Base-by-base conservation (phyloP, 345 rosid species). In the Lepidium didymum region DNA sequence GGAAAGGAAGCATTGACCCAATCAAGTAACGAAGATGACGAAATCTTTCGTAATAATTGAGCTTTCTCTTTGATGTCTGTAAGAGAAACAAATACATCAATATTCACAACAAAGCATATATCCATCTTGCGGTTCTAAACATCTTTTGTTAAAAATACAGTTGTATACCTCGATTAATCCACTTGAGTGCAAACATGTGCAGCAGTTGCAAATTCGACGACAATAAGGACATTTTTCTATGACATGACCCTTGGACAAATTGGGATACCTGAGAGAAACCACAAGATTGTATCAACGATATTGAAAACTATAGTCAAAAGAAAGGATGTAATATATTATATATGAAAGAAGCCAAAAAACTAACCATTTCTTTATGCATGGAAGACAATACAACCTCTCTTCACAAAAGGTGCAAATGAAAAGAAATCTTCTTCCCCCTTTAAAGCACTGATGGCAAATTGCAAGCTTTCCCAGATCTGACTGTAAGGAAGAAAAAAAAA, bases 391-490 rank as follows among this genome's bases (percentile, higher is more conserved):
- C 25, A 82, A 19, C 40, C 40, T 84, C 56, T 68, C 60, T 68
- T 76, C 59, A 64, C 96, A 90, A 43, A 31, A 81, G 23, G 45
- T 65, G 68, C 98, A 93, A 7, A 81, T 85, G 61, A 93, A 85
- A 25, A 84, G 88, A 18, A 43, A 62, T 86, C 75, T 84, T 69
- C 81, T 81, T 57, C 80, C 89, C 10, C 52, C 67, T 58, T 80
- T 83, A 82, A 56, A 72, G 81, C 98, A 93, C 52, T 93, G 98
- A 69, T 93, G 98, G 59, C 98, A 93, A 58, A 64, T 81, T 12
- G 73, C 67, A 25, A 68, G 75, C 9, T 74, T 72, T 56, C 62
- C 67, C 60, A 58, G 68, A 72, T 70, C 27, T 23, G 56, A 81
- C 89, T 82, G 84, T 18, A 62, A 14, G 41, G 33, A 60, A 14